Base-by-base conservation (phyloP, 495 filamentous ascomycete species). In the Cairneyella variabilis region DNA sequence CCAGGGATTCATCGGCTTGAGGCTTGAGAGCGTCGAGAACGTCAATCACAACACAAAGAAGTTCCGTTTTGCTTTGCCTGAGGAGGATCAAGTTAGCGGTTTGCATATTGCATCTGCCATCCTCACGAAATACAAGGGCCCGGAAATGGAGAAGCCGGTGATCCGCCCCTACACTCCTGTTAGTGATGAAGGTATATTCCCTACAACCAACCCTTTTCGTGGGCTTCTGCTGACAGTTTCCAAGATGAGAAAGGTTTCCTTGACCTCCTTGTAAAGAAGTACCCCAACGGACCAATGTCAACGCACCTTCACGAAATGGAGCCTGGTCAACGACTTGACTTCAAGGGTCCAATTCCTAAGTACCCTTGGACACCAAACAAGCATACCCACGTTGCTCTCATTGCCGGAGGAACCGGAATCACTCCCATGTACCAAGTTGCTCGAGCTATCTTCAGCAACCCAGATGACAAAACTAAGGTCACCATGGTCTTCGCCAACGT, bases 331-430 rank as follows among this genome's bases (percentile, higher is more conserved):
- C 72, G 76, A 28, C 80, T 98, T 40, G 83, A 89, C 28, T 81
- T 97, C 76, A 98, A 98, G 76, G 93, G 93, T 14, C 93, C 93
- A 0, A 79, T 98, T 16, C 88, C 90, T 53, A 98, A 98, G 72
- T 98, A 97, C 72, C 76, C 82, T 21, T 97, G 90, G 91, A 64
- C 79, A 36, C 60, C 88, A 56, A 98, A 98, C 77, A 97, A 96
- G 84, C 93, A 97, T 74, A 72, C 87, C 28, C 91, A 97, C 73
- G 84, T 98, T 67, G 83, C 79, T n/a, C 74, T 97, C 66, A 82
- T 98, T 59, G 91, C 93, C 9, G 93, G 95, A 63, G 93, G 93
- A 58, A 97, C 93, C 3, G 93, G 93, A 46, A 96, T 97, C 64
- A 92, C 92, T 28, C 93, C 93, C 26, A 78, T 82, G 76, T 96